Conservation (phyloP, 1,284 basidiomycete genomes). For the Phenoliferia sp. region DNA sequence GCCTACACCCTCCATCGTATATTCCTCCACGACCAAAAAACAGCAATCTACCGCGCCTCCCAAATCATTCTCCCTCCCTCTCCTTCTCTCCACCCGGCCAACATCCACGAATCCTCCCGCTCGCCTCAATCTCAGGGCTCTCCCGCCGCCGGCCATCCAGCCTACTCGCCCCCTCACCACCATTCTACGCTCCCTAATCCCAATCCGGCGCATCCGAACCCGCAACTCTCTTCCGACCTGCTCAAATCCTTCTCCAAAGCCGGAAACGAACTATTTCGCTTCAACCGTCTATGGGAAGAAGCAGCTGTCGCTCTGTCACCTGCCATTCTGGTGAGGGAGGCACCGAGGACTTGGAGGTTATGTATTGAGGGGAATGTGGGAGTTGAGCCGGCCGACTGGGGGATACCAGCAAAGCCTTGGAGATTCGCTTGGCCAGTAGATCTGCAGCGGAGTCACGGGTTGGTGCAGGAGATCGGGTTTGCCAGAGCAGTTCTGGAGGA, state of each 20-base stretch:
- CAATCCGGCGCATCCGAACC: not conserved
- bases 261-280: conserved; percentile 18
- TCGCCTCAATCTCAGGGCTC: not conserved
- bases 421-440: conserved; percentile 17
- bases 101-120: not conserved
- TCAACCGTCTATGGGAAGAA: conserved; percentile 22
- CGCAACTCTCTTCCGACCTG: not conserved
- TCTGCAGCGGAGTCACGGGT: conserved; percentile 8
- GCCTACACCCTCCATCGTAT: conserved; percentile 22
- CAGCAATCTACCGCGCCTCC: conserved; percentile 14
- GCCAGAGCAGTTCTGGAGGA: conserved; percentile 14
- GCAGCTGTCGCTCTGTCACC: conserved; percentile 5
- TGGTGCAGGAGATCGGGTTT: conserved; percentile 18
- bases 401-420: conserved; percentile 9
- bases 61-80: conserved; percentile 6
- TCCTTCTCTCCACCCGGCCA: not conserved
- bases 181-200: not conserved
- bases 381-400: conserved; percentile 5
- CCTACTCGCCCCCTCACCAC: not conserved
- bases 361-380: not conserved
- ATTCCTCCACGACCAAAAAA: conserved; percentile 30
- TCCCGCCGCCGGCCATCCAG: conserved; percentile 4
- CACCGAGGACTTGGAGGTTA: conserved; percentile 3
- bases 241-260: not conserved
- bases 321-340: not conserved